Evolutionary conservation across 495 filamentous ascomycete species (phyloP).

Genomic region (Aspergillus diversus): DNA sequence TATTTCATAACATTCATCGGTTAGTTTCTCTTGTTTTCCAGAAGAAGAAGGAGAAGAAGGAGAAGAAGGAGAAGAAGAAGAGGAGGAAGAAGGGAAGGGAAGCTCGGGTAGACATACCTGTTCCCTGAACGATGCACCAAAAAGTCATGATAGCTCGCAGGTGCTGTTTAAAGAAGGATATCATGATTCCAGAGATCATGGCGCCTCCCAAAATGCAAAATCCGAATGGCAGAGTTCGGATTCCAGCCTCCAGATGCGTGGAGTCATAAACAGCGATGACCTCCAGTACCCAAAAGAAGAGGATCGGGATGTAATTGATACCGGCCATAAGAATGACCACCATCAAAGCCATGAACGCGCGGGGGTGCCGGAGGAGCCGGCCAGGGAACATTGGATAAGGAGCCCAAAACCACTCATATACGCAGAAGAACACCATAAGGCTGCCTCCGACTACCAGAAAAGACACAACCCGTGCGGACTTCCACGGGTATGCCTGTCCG

Average conservation of each 20-base stretch:
- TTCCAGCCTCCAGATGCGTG: background rate
- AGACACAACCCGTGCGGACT: background rate
- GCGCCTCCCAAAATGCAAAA: constrained; percentile 14
- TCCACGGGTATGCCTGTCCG: constrained; percentile 9
- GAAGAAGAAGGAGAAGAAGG: background rate
- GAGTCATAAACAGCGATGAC: constrained; percentile 5
- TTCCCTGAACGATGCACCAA: constrained; percentile 10
- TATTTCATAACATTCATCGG: background rate
- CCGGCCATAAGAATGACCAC: constrained; percentile 10
- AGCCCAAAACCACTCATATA: constrained; percentile 7
- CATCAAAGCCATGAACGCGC: constrained; percentile 9
- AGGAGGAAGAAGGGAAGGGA: too few relatives aligned
- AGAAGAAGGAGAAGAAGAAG: background rate
- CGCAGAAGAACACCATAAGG: background rate
- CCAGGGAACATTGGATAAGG: constrained; percentile 11
- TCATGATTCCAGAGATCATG: constrained; percentile 2
- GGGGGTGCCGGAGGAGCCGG: constrained; percentile 1
- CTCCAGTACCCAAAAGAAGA: constrained; percentile 11
- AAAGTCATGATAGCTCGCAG: constrained; percentile 11
- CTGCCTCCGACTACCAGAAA: constrained; percentile 1
- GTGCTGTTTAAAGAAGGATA: constrained; percentile 4
- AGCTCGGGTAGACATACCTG: background rate
- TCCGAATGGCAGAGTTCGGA: constrained; percentile 7
- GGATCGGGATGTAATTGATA: constrained; percentile 5
- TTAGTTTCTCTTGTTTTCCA: constrained; percentile 1